These are phyloP conservation scores for Xerocomus amazonicus DNA, from an alignment of 1,284 basidiomycete genomes.

Conservation along the genomic window DNA sequence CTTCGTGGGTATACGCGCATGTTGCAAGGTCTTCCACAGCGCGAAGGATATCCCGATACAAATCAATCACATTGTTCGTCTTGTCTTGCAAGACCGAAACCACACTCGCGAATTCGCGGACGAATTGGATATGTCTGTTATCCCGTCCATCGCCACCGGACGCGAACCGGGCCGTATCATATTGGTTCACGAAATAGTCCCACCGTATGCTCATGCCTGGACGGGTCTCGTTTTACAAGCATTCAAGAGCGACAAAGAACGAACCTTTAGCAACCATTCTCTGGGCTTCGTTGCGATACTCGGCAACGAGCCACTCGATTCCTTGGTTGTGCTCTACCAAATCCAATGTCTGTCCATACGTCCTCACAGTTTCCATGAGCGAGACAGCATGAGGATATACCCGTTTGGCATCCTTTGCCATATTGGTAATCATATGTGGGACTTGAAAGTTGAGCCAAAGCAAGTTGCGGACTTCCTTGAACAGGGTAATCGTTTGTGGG, in stretches of 20 bases:
- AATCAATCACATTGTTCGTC: slow-evolving; percentile 88
- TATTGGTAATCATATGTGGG: slow-evolving; percentile 90
- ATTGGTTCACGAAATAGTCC: slow-evolving; percentile 95
- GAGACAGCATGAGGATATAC: slow-evolving; percentile 98
- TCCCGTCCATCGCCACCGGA: slow-evolving; percentile 74
- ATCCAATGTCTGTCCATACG: slow-evolving; percentile 92
- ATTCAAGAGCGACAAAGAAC: slow-evolving; percentile 9
- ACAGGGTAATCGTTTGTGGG: slow-evolving; percentile 94
- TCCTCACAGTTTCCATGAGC: slow-evolving; percentile 96
- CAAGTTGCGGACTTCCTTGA: slow-evolving; percentile 96
- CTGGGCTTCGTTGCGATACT: slow-evolving; percentile 88
- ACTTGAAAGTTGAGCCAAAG: slow-evolving; percentile 96
- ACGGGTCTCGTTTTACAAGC: neutral
- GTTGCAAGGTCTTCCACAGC: slow-evolving; percentile 85
- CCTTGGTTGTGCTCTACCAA: slow-evolving; percentile 86
- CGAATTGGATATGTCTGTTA: slow-evolving; percentile 88
- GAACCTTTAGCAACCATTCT: slow-evolving; percentile 84
- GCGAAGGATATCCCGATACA: slow-evolving; percentile 82
- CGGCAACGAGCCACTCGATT: slow-evolving; percentile 90
- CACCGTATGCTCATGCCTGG: slow-evolving; percentile 89
- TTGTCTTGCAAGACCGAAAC: slow-evolving; percentile 94
- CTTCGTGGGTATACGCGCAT: slow-evolving; percentile 81
- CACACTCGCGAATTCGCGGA: slow-evolving; percentile 91
- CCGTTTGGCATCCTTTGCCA: slow-evolving; percentile 97
- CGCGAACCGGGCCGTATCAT: slow-evolving; percentile 75